Conservation (phyloP, 208 protist species). For the Trypanosomatidae sp. region DNA sequence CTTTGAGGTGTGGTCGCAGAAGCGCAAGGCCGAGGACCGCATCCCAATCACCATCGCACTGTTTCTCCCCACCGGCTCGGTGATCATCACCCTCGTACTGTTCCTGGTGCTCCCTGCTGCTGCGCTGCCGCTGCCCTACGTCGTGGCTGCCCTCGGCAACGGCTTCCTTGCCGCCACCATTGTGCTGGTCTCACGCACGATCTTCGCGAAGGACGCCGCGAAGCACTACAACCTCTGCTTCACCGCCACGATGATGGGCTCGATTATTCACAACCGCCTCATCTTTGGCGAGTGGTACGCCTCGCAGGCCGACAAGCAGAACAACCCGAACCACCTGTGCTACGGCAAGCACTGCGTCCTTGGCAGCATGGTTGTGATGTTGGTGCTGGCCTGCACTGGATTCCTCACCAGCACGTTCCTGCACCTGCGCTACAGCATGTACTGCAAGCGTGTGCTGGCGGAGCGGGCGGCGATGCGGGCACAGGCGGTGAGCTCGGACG, state of each 20-base stretch:
- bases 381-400: slow-evolving; percentile 39
- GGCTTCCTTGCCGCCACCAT: slow-evolving; percentile 49
- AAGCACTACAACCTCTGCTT: slow-evolving; percentile 74
- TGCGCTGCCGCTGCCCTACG: slow-evolving; percentile 38
- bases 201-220: slow-evolving; percentile 71
- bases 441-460: slow-evolving; percentile 30
- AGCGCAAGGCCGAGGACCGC: slow-evolving; percentile 46
- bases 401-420: slow-evolving; percentile 39
- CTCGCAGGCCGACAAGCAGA: slow-evolving; percentile 39
- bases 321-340: slow-evolving; percentile 25
- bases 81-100: slow-evolving; percentile 56
- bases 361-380: slow-evolving; percentile 49
- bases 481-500: slow-evolving; percentile 1
- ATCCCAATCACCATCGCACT: slow-evolving; percentile 65
- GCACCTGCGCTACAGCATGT: slow-evolving; percentile 42
- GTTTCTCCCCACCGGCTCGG: slow-evolving; percentile 45
- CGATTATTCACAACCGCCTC: slow-evolving; percentile 63
- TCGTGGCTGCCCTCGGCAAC: slow-evolving; percentile 56
- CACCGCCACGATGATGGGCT: slow-evolving; percentile 29
- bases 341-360: slow-evolving; percentile 35
- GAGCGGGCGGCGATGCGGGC: slow-evolving; percentile 40
- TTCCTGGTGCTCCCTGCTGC: slow-evolving; percentile 41
- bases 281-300: slow-evolving; percentile 71
- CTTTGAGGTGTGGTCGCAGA: slow-evolving; percentile 55
- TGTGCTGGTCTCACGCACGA: slow-evolving; percentile 54